Base-by-base conservation (phyloP, 2,329 filamentous ascomycete genomes). In the Exophiala lecanii-corni region DNA sequence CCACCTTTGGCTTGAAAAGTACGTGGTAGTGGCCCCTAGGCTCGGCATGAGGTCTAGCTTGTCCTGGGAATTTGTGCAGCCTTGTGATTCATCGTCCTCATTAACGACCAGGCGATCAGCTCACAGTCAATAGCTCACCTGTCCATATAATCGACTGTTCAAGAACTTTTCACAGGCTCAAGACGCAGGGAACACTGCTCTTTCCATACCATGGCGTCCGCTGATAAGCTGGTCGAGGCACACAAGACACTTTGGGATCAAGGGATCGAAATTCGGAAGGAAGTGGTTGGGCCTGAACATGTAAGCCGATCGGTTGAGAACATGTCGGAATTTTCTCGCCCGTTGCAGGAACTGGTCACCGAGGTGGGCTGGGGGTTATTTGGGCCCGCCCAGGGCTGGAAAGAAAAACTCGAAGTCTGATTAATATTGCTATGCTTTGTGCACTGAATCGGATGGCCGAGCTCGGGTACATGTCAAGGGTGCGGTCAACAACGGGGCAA, bases 391-490 rank as follows among this genome's bases (percentile, higher is more conserved):
- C 78, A 0, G 80, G 79, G 0, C 70, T 84, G 6, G 72, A 75
- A 25, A 71, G 73, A 46, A 79, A 82, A 59, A 74, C 78, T 52
- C 71, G 80, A 35, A 76, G 71, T 40, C 66, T 84, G 41, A 63
- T 84, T 40, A 82, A 82, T 58, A 76, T 83, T 36, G 78, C 73
- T 36, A 82, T 84, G 74, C 66, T 84, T 34, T 76, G 75, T 59
- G 77, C 77, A 2, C 66, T 81, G 49, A 82, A 82, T 54, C 68
- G 76, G 4, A 68, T 66, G 4, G 71, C 74, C 0, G 80, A 84
- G 57, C 64, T 84, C 43, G 78, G 0, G 71, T 78, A 5, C 80
- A 84, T 57, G 68, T 80, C n/a, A 67, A 77, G 16, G 79, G 79
- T 0, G 80, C 79, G 1, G 62, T 79, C 51, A 80, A 76, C 52